Evolutionary conservation across 345 rosid species (phyloP).

Genomic region (Microthlaspi erraticum): DNA sequence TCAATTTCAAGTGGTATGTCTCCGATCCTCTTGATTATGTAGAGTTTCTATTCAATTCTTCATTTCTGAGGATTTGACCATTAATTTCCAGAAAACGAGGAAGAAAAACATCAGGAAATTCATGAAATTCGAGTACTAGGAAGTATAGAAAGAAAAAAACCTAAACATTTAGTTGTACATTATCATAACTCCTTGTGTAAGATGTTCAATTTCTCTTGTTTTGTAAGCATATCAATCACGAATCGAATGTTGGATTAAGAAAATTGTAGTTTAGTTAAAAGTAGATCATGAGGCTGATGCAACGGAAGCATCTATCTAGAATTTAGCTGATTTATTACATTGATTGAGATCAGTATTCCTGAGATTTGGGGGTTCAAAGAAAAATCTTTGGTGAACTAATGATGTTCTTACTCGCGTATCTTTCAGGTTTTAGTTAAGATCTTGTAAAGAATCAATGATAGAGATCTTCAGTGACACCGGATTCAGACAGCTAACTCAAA

Average conservation of each 20-base stretch:
- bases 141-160: background rate
- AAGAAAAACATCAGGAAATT: background rate
- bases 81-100: constrained; percentile 7
- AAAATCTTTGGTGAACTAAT: background rate
- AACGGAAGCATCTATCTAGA: background rate
- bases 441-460: constrained; percentile 47
- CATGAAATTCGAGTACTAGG: background rate
- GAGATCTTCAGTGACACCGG: constrained; percentile 55
- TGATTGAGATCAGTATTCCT: constrained; percentile 25
- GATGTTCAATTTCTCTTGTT: constrained; percentile 17
- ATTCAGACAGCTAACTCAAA: constrained; percentile 59
- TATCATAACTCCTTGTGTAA: background rate
- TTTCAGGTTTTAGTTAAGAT: constrained; percentile 49
- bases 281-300: background rate
- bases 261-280: constrained; percentile 10
- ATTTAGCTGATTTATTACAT: constrained; percentile 6
- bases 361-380: background rate
- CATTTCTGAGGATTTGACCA: background rate
- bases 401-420: constrained; percentile 26
- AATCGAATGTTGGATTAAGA: constrained; percentile 2
- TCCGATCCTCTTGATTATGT: constrained; percentile 12
- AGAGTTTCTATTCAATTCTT: constrained; percentile 10
- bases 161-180: background rate
- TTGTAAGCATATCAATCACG: background rate
- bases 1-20: constrained; percentile 37